Evolutionary conservation across 192 early-diverging fungal genomes (phyloP), one percentile per base, ranked within the genome.

Genomic region (Spizellomyces punctatus): DNA sequence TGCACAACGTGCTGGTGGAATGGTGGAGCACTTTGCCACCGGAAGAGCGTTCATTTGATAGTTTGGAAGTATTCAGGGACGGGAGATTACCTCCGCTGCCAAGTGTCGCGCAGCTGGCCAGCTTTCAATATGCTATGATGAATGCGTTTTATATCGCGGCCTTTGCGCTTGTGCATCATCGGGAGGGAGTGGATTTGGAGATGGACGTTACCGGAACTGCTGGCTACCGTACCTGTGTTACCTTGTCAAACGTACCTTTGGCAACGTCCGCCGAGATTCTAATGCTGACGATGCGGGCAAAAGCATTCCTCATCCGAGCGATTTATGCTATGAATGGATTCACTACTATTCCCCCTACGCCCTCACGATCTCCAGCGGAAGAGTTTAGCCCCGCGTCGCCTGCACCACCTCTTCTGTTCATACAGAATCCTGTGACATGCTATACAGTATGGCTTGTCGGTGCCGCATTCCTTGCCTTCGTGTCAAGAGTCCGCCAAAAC

Each of bases 261-360:
- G 68, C 59, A 6, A 64, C 71, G 7, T 56, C 62, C 5, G 12
- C 55, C 52, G 62, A 72, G 16, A 72, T 72, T 22, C 63, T 72
- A 8, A 41, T 21, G 19, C 50, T 52, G 17, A n/a, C 62, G 19
- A 19, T 72, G 8, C 61, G 71, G 7, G 71, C 71, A 6, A 49
- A 64, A 12, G 42, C 49, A 6, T 72, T 64, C 52, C 6, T 72
- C n/a, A 56, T 72, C 61, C 45, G 71, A 7, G 27, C 62, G 42
- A 57, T 72, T 14, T 72, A 72, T 55, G 71, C 71, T n/a, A 55
- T 55, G 61, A 36, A 72, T 64, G 71, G 71, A 19, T 72, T 72
- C n/a, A 48, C 36, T 43, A 22, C 49, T 42, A 65, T 72, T 27
- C 63, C 71, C n/a, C 46, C 63, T 46, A 2, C 63, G n/a, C 14